Evolutionary conservation across 1,284 basidiomycete species (phyloP).

Genomic region (Microbotryum violaceum): DNA sequence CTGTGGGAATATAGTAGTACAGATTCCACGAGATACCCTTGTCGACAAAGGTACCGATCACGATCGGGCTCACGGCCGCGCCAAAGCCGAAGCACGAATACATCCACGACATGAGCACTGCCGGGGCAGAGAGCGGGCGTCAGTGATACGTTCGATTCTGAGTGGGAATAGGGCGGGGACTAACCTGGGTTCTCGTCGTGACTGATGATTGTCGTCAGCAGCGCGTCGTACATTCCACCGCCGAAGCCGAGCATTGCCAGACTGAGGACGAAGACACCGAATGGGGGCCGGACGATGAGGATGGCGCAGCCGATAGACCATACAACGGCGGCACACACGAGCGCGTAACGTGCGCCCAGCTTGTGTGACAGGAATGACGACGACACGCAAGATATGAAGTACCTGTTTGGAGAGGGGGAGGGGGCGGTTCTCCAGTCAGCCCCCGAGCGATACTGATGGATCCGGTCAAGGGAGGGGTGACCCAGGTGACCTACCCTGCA

Average conservation of each 20-base stretch:
- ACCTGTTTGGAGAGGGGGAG: conserved; percentile 7
- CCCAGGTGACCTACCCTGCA: not conserved
- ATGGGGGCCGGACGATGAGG: conserved; percentile 20
- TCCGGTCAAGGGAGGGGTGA: not conserved
- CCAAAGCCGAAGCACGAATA: conserved; percentile 23
- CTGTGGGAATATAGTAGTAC: conserved; percentile 22
- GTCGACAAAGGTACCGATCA: conserved; percentile 28
- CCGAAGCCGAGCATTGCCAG: conserved; percentile 29
- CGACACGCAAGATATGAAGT: conserved; percentile 22
- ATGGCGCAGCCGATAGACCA: conserved; percentile 15
- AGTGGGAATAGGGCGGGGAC: too few species aligned
- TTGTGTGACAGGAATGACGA: conserved; percentile 25
- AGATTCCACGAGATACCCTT: conserved; percentile 10
- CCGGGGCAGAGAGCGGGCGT: not conserved
- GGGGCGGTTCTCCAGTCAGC: not conserved
- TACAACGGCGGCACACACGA: conserved; percentile 4
- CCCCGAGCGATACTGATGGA: not conserved
- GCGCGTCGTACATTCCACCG: conserved; percentile 18
- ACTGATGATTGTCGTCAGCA: conserved; percentile 18
- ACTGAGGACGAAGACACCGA: conserved; percentile 14
- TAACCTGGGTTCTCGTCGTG: conserved; percentile 20
- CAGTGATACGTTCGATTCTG: too few species aligned
- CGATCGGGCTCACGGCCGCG: conserved; percentile 21
- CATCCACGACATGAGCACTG: conserved; percentile 13
- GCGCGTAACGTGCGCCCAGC: conserved; percentile 7